A percentile compares a stretch with the other conserved stretches of the same genome.
These are phyloP conservation scores for Triticum monococcum DNA, from an alignment of 176 grass and related monocot species.

Conservation along the genomic window DNA sequence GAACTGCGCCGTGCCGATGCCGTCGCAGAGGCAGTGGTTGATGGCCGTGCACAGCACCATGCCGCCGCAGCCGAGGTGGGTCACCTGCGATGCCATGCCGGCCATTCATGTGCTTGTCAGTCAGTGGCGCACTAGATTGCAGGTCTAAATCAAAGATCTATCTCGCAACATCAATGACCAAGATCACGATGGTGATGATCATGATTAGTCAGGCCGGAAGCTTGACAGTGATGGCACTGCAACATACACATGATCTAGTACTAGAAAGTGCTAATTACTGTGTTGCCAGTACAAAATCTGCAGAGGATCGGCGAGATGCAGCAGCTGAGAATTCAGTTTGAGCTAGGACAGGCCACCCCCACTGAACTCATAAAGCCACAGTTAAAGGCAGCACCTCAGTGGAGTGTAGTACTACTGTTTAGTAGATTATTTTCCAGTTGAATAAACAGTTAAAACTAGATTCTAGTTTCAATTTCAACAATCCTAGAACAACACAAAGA, in stretches of 20 bases:
- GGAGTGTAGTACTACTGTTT: neutral
- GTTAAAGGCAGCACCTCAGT: neutral
- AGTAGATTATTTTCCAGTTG: neutral
- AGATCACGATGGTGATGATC: neutral
- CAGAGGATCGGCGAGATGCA: neutral
- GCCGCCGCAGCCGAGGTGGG: conserved; percentile 78
- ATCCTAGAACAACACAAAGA: neutral
- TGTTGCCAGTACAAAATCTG: neutral
- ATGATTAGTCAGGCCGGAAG: neutral
- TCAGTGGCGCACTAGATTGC: neutral
- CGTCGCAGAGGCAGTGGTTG: conserved; percentile 92
- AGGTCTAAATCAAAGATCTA: neutral
- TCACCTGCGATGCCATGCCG: conserved; percentile 47
- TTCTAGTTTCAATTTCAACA: neutral
- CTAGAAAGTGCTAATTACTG: neutral
- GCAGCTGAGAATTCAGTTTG: neutral
- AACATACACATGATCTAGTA: neutral
- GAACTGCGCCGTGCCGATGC: conserved; percentile 79
- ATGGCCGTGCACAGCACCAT: conserved; percentile 81
- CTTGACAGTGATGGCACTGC: neutral
- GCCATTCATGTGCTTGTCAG: neutral
- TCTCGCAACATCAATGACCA: neutral
- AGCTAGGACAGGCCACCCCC: neutral
- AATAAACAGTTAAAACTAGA: neutral
- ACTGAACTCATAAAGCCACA: neutral